Percentiles rank a stretch among this genome's conserved stretches.
Conservation (phyloP, 345 rosid species). For the Microthlaspi erraticum region DNA sequence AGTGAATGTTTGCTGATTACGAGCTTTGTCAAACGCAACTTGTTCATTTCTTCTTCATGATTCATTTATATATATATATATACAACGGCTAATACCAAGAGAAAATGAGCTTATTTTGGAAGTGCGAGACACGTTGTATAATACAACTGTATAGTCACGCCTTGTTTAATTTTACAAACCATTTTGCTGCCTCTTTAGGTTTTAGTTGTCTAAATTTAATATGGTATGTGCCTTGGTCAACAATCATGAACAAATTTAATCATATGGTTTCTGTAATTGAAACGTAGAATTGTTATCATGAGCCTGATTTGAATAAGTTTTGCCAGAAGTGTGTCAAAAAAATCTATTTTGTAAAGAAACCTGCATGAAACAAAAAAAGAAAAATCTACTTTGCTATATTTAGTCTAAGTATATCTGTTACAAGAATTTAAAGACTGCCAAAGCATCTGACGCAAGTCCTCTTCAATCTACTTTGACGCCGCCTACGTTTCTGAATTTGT, state of each 20-base stretch:
- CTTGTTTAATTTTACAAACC: neutral
- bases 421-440: conserved; percentile 9
- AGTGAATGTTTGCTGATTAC: conserved; percentile 43
- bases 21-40: conserved; percentile 33
- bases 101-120: neutral
- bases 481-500: conserved; percentile 1
- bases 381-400: neutral
- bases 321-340: neutral
- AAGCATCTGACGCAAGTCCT: conserved; percentile 9
- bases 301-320: neutral
- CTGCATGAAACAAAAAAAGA: neutral
- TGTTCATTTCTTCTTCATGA: conserved; percentile 16
- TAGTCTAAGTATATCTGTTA: neutral
- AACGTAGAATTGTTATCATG: neutral
- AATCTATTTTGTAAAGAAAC: neutral
- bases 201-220: conserved; percentile 3
- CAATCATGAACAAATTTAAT: no score
- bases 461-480: neutral
- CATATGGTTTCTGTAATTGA: no score
- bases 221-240: neutral
- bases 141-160: neutral
- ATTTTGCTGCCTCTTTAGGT: neutral
- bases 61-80: neutral
- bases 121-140: conserved; percentile 22
- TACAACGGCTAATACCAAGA: conserved; percentile 1